Evolutionary conservation across 306 rosid species (phyloP).

Genomic region (Cucumis cinereus): DNA sequence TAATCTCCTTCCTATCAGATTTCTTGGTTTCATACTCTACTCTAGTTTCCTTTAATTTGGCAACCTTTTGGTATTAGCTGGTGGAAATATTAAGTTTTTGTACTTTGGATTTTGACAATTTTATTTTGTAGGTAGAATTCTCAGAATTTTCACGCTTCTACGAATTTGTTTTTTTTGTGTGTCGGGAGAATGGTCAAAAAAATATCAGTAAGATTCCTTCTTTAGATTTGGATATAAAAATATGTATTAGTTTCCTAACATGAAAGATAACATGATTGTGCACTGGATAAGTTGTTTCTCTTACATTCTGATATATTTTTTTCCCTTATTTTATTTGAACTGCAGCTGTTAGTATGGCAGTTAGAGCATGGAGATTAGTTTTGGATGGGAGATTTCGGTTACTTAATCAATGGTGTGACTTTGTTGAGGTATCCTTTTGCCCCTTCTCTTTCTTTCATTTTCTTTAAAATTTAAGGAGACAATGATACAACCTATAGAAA

Average conservation of each 20-base stretch:
- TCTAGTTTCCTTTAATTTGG: not conserved
- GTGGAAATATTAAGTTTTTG: not conserved
- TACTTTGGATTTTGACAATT: constrained; percentile 10
- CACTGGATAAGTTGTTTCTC: not conserved
- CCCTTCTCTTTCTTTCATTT: not conserved
- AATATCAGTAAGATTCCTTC: constrained; percentile 55
- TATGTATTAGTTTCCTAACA: not conserved
- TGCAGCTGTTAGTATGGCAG: constrained; percentile 74
- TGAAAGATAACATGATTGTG: not conserved
- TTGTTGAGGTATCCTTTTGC: constrained; percentile 60
- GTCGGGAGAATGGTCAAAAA: constrained; percentile 94
- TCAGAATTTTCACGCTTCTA: constrained; percentile 78
- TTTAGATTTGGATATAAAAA: not conserved
- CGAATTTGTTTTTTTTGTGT: constrained; percentile 73
- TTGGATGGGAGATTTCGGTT: constrained; percentile 70
- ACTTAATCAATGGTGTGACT: constrained; percentile 81
- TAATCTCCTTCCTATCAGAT: constrained; percentile 20
- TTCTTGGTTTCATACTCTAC: not conserved
- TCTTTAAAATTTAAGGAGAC: not conserved
- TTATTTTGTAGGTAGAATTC: constrained; percentile 41
- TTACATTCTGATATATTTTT: constrained; percentile 7
- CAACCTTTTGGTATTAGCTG: not conserved
- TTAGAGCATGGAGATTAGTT: constrained; percentile 80
- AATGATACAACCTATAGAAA: not conserved
- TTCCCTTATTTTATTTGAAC: constrained; percentile 5